Evolutionary conservation across 2,329 filamentous ascomycete species (phyloP).

Genomic region (Claviceps africana): DNA sequence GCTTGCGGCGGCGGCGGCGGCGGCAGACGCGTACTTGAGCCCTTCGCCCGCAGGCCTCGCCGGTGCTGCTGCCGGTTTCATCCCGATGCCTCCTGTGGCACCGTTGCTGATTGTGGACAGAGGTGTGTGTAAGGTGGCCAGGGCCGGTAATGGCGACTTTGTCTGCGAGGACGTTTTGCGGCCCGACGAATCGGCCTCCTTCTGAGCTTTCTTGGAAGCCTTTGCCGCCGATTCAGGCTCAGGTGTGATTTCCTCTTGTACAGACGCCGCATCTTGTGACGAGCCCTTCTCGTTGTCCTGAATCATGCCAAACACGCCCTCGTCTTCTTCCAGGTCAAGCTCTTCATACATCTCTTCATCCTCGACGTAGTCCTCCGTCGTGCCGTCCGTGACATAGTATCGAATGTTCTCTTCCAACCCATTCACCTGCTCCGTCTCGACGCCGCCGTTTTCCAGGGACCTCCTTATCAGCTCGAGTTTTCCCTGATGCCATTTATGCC

Average conservation of each 20-base stretch:
- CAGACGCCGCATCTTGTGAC: constrained; percentile 88
- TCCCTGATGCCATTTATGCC: constrained; percentile 91
- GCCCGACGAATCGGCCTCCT: constrained; percentile 42
- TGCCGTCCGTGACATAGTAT: constrained; percentile 87
- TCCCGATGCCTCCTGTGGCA: constrained; percentile 40
- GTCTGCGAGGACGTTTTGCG: constrained; percentile 76
- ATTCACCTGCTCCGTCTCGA: constrained; percentile 76
- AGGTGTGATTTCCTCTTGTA: constrained; percentile 61
- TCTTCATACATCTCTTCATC: constrained; percentile 95
- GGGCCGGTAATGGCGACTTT: constrained; percentile 84
- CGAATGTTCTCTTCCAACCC: constrained; percentile 84
- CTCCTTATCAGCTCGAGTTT: constrained; percentile 85
- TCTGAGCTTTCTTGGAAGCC: constrained; percentile 39
- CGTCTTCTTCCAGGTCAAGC: constrained; percentile 80
- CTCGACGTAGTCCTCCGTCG: constrained; percentile 80
- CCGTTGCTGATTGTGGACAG: constrained; percentile 48
- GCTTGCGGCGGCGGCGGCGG: constrained; percentile 79
- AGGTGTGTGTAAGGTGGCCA: constrained; percentile 77
- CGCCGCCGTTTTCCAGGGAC: constrained; percentile 79
- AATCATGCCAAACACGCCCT: constrained; percentile 70
- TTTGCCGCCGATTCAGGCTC: constrained; percentile 40
- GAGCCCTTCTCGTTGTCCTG: constrained; percentile 75
- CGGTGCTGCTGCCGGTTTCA: constrained; percentile 88
- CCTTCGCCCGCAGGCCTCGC: constrained; percentile 76
- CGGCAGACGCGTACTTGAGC: constrained; percentile 92